Conservation (phyloP, 1,284 basidiomycete genomes). For the Irpex rosettiformis region DNA sequence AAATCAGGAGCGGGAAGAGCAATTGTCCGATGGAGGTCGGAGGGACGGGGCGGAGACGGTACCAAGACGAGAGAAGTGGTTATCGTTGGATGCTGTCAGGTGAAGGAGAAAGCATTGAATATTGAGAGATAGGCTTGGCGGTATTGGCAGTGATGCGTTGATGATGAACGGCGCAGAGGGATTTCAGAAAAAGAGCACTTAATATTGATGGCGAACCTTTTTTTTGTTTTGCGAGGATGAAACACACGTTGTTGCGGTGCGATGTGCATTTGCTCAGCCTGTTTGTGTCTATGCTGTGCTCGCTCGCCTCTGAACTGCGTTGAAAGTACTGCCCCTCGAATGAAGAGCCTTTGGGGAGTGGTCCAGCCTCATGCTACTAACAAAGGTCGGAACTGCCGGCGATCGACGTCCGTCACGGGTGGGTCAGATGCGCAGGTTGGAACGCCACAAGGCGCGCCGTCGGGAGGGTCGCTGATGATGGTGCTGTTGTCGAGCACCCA, state of each 20-base stretch:
- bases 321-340: too few species aligned
- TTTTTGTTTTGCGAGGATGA: neutral
- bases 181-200: neutral
- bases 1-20: neutral
- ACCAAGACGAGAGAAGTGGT: neutral
- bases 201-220: neutral
- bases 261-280: neutral
- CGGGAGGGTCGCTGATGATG: neutral
- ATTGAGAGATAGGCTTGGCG: too few species aligned
- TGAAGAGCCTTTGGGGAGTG: too few species aligned
- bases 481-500: neutral
- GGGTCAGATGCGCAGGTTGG: neutral
- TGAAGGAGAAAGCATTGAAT: too few species aligned
- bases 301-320: too few species aligned
- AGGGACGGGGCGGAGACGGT: neutral
- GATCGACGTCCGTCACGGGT: neutral
- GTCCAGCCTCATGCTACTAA: too few species aligned
- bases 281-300: too few species aligned
- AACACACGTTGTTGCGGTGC: too few species aligned
- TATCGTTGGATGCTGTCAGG: neutral
- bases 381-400: neutral
- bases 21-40: neutral
- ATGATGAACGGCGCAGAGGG: too few species aligned
- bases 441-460: neutral
- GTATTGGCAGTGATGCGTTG: too few species aligned